phyloP scores from a whole-genome alignment of 2,329 filamentous ascomycete genomes.

The Ceratocystis destructans region DNA sequence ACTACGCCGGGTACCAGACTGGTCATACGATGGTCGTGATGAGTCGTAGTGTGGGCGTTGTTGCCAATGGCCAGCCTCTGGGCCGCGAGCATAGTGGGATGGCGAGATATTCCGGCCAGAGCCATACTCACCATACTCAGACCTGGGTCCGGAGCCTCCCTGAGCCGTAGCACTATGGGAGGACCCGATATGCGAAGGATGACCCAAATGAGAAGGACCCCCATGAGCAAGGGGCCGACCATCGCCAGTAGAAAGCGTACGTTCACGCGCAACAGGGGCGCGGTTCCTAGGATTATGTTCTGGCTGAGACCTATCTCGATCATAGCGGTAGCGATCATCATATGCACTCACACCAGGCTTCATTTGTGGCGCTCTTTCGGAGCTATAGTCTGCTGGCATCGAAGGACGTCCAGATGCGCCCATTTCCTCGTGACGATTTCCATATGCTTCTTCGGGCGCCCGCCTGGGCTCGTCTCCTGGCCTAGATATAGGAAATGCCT shows the following conservation, averaged over 20 bases:
- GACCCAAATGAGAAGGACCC: neutral
- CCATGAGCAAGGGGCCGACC: slow-evolving; percentile 7
- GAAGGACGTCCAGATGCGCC: slow-evolving; percentile 25
- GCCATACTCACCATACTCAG: slow-evolving; percentile 9
- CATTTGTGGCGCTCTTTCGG: slow-evolving; percentile 33
- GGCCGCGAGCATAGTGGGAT: slow-evolving; percentile 13
- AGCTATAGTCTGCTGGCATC: slow-evolving; percentile 37
- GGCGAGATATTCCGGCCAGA: slow-evolving; percentile 14
- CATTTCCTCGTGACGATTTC: slow-evolving; percentile 34
- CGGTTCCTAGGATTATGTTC: slow-evolving; percentile 13
- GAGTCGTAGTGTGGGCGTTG: slow-evolving; percentile 29
- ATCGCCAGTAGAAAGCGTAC: slow-evolving; percentile 12
- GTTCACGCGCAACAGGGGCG: neutral
- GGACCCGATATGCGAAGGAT: neutral
- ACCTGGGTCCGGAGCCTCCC: neutral
- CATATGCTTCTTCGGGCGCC: slow-evolving; percentile 33
- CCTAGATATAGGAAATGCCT: slow-evolving; percentile 30
- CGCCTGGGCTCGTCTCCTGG: slow-evolving; percentile 35
- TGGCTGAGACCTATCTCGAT: slow-evolving; percentile 23
- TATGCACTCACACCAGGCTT: slow-evolving; percentile 30
- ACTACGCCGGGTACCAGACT: slow-evolving; percentile 25
- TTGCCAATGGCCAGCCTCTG: slow-evolving; percentile 16
- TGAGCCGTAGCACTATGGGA: neutral
- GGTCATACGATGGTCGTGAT: slow-evolving; percentile 31
- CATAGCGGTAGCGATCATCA: slow-evolving; percentile 41